Percentiles rank a stretch among this genome's conserved stretches.
phyloP scores from a whole-genome alignment of 768 basidiomycete genomes.

The Hypholoma fasciculare region DNA sequence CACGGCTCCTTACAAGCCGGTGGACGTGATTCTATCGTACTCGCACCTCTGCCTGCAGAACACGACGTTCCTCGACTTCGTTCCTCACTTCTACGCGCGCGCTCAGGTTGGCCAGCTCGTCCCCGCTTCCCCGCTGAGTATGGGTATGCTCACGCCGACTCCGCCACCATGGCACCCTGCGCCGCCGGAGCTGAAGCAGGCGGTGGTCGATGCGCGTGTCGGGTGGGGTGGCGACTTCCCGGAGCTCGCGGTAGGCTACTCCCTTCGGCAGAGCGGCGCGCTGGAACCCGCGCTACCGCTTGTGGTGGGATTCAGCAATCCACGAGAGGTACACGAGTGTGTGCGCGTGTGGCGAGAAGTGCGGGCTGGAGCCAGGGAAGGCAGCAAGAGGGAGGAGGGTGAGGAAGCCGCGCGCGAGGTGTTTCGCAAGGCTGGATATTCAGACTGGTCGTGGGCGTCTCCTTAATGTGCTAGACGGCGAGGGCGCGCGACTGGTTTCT shows the following conservation, averaged over 20 bases:
- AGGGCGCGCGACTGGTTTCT: too few species aligned
- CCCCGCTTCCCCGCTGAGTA: slow-evolving; percentile 81
- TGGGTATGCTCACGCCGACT: slow-evolving; percentile 68
- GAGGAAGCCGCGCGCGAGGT: slow-evolving; percentile 43
- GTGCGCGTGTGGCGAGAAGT: slow-evolving; percentile 68
- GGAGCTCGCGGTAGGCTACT: slow-evolving; percentile 73
- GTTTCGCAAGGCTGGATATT: slow-evolving; percentile 50
- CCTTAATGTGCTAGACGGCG: slow-evolving; percentile 26
- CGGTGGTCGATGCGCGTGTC: slow-evolving; percentile 37
- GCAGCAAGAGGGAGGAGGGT: slow-evolving; percentile 37
- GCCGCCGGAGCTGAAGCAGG: slow-evolving; percentile 45
- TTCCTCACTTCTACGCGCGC: slow-evolving; percentile 54
- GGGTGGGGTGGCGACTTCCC: slow-evolving; percentile 51
- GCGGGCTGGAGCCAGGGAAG: slow-evolving; percentile 30
- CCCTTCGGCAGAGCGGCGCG: slow-evolving; percentile 49
- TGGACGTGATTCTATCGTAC: slow-evolving; percentile 82
- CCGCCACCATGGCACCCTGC: slow-evolving; percentile 81
- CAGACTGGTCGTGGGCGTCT: slow-evolving; percentile 77
- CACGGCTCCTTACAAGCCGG: slow-evolving; percentile 62
- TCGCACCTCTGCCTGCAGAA: slow-evolving; percentile 82
- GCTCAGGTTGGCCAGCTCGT: slow-evolving; percentile 70
- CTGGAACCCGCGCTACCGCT: slow-evolving; percentile 50
- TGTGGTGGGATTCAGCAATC: slow-evolving; percentile 72
- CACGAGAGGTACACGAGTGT: slow-evolving; percentile 73
- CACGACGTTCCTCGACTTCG: slow-evolving; percentile 55